Base-by-base conservation (phyloP, 306 rosid genomes). In the Canavalia ensiformis region DNA sequence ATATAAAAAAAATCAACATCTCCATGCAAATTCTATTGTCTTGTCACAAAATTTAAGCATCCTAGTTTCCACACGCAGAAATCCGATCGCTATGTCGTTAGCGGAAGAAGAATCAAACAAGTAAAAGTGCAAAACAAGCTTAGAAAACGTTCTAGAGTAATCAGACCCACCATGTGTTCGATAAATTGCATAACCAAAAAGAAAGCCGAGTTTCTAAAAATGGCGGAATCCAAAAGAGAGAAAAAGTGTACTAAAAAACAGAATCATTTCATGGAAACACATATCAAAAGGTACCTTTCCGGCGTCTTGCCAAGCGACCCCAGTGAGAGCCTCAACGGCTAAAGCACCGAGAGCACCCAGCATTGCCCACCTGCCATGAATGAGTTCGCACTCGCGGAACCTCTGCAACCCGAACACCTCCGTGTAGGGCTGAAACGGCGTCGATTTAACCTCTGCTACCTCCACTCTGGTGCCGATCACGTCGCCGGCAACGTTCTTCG, bases 341-440 rank as follows among this genome's bases (percentile, higher is more conserved):
- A 93, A 72, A 6, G 97, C 97, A 37, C 97, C 97, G 30, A 93
- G 94, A 11, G 90, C 67, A 6, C 94, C 97, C 33, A 93, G 82
- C 97, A 93, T 91, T 2, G 97, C 97, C 97, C 97, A 93, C 82
- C 92, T 83, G 47, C 94, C 97, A 58, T 93, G 97, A 42, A 93
- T 93, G 63, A 91, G 11, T 78, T 93, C 97, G 8, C 97, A 93
- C 70, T 93, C 97, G 0, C 94, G 85, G 84, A 93, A 93, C 86
- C 97, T 88, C 88, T 90, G 94, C 63, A 91, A 31, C 5, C 98
- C 97, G 29, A 93, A 93, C 0, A 93, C 97, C 87, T 94, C 97
- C 25, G 88, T 0, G 81, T 94, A 91, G 0, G 97, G 98, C 89
- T 91, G 98, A 72, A 94, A 84, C 37, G 95, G 97, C 52, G 93